Evolutionary conservation across 768 basidiomycete genomes (phyloP).

Genomic region (Gelatoporia subvermispora): DNA sequence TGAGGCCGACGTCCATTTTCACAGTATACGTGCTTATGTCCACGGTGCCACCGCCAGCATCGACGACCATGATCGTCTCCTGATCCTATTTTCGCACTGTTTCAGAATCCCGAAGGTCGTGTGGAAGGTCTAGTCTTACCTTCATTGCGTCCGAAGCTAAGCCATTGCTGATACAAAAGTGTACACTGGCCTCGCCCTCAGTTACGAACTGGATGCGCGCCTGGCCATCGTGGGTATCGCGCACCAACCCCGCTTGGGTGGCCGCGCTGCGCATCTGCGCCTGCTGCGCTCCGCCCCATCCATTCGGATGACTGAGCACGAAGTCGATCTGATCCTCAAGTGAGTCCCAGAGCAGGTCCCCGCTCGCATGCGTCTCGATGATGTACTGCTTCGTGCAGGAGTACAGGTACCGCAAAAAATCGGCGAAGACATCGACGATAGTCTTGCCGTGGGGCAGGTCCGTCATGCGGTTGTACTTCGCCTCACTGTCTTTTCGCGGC

Average conservation of each 20-base stretch:
- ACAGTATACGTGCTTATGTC: conserved; percentile 54
- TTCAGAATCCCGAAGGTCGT: conserved; percentile 1
- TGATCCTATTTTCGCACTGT: conserved; percentile 27
- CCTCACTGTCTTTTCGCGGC: conserved; percentile 35
- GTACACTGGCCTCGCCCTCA: conserved; percentile 59
- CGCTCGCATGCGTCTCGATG: conserved; percentile 39
- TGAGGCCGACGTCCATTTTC: conserved; percentile 19
- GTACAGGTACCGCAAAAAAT: conserved; percentile 43
- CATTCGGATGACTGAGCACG: conserved; percentile 59
- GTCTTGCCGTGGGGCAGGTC: conserved; percentile 40
- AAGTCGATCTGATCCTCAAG: conserved; percentile 41
- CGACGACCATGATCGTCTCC: conserved; percentile 49
- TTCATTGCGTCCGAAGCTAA: conserved; percentile 34
- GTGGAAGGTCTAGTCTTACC: conserved; percentile 16
- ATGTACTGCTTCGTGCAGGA: conserved; percentile 43
- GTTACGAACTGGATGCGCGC: conserved; percentile 52
- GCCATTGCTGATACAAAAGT: conserved; percentile 49
- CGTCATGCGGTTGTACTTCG: conserved; percentile 25
- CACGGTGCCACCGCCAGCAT: conserved; percentile 60
- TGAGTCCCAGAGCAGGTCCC: conserved; percentile 40
- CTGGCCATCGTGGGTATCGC: conserved; percentile 32
- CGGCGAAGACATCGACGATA: conserved; percentile 38
- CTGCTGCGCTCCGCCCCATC: conserved; percentile 62
- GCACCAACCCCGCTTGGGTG: conserved; percentile 44
- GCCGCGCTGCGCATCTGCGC: conserved; percentile 51